Percentiles rank a stretch among this genome's conserved stretches.
phyloP scores from a whole-genome alignment of 2,329 filamentous ascomycete species.

The Beauveria sp. region DNA sequence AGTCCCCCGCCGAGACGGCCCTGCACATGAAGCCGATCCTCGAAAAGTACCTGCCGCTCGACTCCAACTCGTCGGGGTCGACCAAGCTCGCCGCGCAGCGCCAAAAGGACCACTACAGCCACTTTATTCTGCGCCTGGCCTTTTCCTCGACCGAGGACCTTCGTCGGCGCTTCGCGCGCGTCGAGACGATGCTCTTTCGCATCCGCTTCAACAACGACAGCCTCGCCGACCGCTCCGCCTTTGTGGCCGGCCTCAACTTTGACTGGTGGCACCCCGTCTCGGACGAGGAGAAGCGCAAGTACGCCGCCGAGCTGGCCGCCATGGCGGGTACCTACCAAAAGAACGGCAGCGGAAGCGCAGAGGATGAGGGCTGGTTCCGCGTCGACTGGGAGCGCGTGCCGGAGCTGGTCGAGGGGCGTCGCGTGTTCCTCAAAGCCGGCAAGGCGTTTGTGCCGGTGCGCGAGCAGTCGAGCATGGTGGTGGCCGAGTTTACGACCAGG shows the following conservation, averaged over 20 bases:
- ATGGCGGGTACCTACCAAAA: conserved; percentile 22
- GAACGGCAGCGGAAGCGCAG: conserved; percentile 31
- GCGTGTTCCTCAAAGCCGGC: conserved; percentile 68
- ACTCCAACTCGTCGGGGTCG: conserved; percentile 60
- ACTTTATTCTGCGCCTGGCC: conserved; percentile 91
- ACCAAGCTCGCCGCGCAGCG: conserved; percentile 61
- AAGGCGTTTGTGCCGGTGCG: conserved; percentile 85
- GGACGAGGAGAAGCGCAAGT: conserved; percentile 65
- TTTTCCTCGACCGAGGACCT: conserved; percentile 90
- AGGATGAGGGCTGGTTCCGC: conserved; percentile 88
- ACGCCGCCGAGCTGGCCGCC: conserved; percentile 54
- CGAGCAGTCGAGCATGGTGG: conserved; percentile 83
- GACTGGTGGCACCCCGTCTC: conserved; percentile 86
- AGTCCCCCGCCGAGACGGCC: conserved; percentile 68
- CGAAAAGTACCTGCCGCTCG: conserved; percentile 77
- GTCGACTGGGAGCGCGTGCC: conserved; percentile 93
- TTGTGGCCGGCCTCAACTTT: conserved; percentile 69
- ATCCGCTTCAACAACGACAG: conserved; percentile 75
- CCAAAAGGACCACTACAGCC: conserved; percentile 93
- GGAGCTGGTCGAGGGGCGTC: conserved; percentile 74
- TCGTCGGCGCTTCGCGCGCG: conserved; percentile 72
- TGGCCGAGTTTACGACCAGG: conserved; percentile 73
- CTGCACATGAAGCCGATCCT: conserved; percentile 81
- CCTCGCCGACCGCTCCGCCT: conserved; percentile 61
- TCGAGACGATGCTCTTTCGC: conserved; percentile 85